Conservation (phyloP, 2,329 filamentous ascomycete genomes). For the Seiridium unicorne region DNA sequence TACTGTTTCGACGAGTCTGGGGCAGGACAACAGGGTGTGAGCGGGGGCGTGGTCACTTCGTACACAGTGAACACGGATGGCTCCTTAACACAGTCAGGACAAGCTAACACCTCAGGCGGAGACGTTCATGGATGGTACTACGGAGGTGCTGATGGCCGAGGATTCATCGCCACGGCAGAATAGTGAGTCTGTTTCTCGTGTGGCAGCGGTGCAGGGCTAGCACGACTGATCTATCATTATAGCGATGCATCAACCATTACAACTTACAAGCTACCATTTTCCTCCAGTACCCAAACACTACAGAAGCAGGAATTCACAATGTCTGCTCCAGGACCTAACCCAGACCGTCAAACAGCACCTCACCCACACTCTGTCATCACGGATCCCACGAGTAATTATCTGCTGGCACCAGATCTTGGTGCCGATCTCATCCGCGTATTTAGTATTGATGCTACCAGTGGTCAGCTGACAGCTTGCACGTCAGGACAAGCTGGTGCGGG, state of each 20-base stretch:
- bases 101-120: slow-evolving; percentile 30
- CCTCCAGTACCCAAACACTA: slow-evolving; percentile 22
- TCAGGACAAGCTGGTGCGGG: slow-evolving; percentile 40
- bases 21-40: slow-evolving; percentile 20
- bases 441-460: slow-evolving; percentile 42
- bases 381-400: slow-evolving; percentile 46
- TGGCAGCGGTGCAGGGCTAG: not conserved
- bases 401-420: slow-evolving; percentile 52
- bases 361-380: slow-evolving; percentile 54
- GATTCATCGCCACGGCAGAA: slow-evolving; percentile 41
- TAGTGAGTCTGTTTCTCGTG: slow-evolving; percentile 32
- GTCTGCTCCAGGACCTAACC: slow-evolving; percentile 38
- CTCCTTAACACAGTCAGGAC: slow-evolving; percentile 27
- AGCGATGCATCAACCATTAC: slow-evolving; percentile 41
- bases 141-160: slow-evolving; percentile 33
- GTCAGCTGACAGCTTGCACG: slow-evolving; percentile 43
- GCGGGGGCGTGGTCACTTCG: slow-evolving; percentile 32
- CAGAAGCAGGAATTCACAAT: slow-evolving; percentile 41
- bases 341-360: slow-evolving; percentile 49
- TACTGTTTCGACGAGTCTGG: slow-evolving; percentile 37
- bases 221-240: not conserved
- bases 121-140: slow-evolving; percentile 40
- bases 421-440: slow-evolving; percentile 55
- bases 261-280: slow-evolving; percentile 40
- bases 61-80: slow-evolving; percentile 31